Evolutionary conservation across 331 rosid genomes (phyloP).

Genomic region (Quercus lobata): DNA sequence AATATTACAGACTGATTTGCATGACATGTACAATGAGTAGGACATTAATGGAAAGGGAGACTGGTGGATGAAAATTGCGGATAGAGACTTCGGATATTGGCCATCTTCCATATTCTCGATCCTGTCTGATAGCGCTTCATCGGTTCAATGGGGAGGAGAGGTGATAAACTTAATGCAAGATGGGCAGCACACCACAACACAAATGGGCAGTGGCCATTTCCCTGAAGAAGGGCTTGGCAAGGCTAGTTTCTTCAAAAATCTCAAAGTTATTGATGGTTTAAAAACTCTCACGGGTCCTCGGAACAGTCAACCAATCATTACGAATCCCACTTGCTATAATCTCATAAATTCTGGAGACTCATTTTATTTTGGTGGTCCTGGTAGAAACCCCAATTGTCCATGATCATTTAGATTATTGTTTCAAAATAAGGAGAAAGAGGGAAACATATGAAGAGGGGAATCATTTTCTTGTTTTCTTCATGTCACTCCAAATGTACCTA

Average conservation of each 20-base stretch:
- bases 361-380: conserved; percentile 60
- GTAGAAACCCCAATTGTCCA: conserved; percentile 37
- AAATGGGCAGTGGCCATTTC: conserved; percentile 65
- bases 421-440: neutral
- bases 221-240: conserved; percentile 50
- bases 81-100: conserved; percentile 45
- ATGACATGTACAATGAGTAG: conserved; percentile 12
- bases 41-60: conserved; percentile 44
- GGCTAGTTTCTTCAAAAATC: conserved; percentile 46
- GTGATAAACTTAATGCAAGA: conserved; percentile 41
- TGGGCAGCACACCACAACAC: conserved; percentile 49
- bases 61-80: conserved; percentile 61
- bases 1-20: no score
- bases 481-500: no score
- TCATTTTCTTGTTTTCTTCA: neutral
- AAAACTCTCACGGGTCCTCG: conserved; percentile 39
- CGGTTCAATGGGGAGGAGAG: conserved; percentile 55
- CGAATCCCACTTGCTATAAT: conserved; percentile 38
- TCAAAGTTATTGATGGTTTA: conserved; percentile 43
- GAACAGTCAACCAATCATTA: conserved; percentile 40
- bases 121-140: conserved; percentile 48
- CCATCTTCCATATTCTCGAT: conserved; percentile 46
- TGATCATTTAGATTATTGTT: conserved; percentile 6
- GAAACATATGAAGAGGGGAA: neutral
- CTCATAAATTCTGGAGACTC: conserved; percentile 43